phyloP scores from a whole-genome alignment of 2,329 filamentous ascomycete genomes.

The Aspergillus pseudonomiae region DNA sequence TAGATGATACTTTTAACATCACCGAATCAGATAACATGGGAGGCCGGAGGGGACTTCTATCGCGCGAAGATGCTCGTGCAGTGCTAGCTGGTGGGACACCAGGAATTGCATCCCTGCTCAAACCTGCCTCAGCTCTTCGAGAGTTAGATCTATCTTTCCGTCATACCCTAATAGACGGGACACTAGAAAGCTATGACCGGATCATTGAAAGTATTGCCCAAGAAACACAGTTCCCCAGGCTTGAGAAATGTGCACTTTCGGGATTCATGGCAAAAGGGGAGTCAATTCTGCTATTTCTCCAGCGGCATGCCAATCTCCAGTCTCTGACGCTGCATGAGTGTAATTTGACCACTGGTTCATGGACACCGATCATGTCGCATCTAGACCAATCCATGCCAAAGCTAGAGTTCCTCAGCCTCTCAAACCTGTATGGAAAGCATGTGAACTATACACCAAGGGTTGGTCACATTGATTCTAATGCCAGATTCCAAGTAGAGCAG shows the following conservation, averaged over 20 bases:
- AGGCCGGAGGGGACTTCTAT: not conserved
- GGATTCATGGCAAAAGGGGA: constrained; percentile 2
- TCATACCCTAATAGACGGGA: not conserved
- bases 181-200: constrained; percentile 1
- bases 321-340: constrained; percentile 4
- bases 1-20: not conserved
- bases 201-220: constrained; percentile 10
- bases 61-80: not conserved
- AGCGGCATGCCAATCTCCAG: not conserved
- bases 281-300: constrained; percentile 10
- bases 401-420: no score
- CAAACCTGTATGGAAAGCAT: no score
- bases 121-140: constrained; percentile 6
- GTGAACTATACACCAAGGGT: no score
- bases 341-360: constrained; percentile 6
- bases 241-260: constrained; percentile 3
- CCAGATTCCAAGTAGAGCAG: no score
- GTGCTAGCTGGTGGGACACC: not conserved
- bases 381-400: no score
- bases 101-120: constrained; percentile 2
- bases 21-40: not conserved
- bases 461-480: no score
- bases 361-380: not conserved
- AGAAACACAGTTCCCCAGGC: not conserved
- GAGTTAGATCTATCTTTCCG: constrained; percentile 7